Percentiles rank a stretch among this genome's conserved stretches.
These are phyloP conservation scores for Cryptosporidium parvum DNA, from an alignment of 169 alveolate species.

Conservation along the genomic window DNA sequence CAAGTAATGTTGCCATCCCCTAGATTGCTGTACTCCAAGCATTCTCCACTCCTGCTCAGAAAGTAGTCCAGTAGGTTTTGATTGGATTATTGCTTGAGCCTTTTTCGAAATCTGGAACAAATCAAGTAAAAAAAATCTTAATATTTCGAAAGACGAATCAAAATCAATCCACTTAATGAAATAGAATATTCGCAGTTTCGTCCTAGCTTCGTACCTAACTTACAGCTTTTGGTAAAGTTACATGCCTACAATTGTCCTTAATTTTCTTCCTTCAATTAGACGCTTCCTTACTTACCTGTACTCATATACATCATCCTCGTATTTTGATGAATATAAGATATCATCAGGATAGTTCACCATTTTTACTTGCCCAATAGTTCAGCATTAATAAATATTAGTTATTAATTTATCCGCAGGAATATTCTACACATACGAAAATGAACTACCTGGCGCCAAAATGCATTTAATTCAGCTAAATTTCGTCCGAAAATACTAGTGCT, in stretches of 20 bases:
- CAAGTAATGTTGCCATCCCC: constrained; percentile 82
- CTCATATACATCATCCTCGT: constrained; percentile 88
- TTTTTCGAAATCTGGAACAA: constrained; percentile 28
- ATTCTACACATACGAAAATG: background rate
- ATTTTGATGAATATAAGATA: constrained; percentile 90
- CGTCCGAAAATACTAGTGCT: background rate
- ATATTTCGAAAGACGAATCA: background rate
- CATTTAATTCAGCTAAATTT: background rate
- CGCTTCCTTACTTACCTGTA: constrained; percentile 84
- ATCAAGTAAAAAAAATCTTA: background rate
- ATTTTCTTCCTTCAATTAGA: background rate
- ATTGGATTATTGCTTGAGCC: constrained; percentile 69
- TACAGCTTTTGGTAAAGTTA: constrained; percentile 77
- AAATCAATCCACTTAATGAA: background rate
- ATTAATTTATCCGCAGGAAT: background rate
- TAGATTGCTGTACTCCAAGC: constrained; percentile 80
- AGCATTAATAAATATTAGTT: background rate
- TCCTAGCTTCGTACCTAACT: constrained; percentile 10
- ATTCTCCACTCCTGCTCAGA: constrained; percentile 82
- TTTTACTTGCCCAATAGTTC: background rate
- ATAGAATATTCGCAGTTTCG: background rate
- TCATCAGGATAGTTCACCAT: constrained; percentile 85
- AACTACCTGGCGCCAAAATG: background rate
- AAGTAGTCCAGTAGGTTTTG: constrained; percentile 75
- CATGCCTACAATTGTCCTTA: constrained; percentile 67